These are phyloP conservation scores for Gracilaria gracilis DNA, from an alignment of 23 red algal species.

Conservation along the genomic window DNA sequence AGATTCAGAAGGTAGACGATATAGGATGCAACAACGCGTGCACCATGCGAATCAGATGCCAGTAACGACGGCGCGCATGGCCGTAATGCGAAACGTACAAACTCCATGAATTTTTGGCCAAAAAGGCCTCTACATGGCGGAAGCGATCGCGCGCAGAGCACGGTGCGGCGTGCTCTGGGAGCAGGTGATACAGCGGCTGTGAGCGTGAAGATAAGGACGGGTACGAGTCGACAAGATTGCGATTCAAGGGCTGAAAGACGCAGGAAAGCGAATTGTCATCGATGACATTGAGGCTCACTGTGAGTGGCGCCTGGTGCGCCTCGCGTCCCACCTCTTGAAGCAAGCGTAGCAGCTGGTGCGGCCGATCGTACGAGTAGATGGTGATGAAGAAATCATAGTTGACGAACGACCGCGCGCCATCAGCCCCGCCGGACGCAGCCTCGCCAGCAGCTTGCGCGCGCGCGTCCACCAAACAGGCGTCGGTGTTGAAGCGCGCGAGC, in stretches of 20 bases:
- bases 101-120: slow-evolving; percentile 55
- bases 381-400: slow-evolving; percentile 80
- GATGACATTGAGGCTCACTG: slow-evolving; percentile 75
- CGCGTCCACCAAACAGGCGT: neutral
- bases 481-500: neutral
- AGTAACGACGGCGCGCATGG: slow-evolving; percentile 77
- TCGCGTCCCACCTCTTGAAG: slow-evolving; percentile 72
- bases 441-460: too few relatives aligned
- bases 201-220: neutral
- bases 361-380: slow-evolving; percentile 89
- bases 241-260: slow-evolving; percentile 1
- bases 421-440: too few relatives aligned
- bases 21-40: slow-evolving; percentile 58
- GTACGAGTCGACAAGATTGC: slow-evolving; percentile 63
- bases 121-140: slow-evolving; percentile 43
- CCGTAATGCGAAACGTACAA: slow-evolving; percentile 74
- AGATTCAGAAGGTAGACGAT: slow-evolving; percentile 66
- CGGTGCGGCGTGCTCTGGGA: neutral
- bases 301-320: neutral
- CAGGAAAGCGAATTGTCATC: slow-evolving; percentile 91
- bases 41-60: slow-evolving; percentile 76
- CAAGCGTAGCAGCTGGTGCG: slow-evolving; percentile 53
- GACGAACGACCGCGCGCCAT: too few relatives aligned
- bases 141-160: slow-evolving; percentile 68
- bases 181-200: slow-evolving; percentile 10